Conservation (phyloP, 768 basidiomycete genomes). For the Lactarius pseudohatsudake region DNA sequence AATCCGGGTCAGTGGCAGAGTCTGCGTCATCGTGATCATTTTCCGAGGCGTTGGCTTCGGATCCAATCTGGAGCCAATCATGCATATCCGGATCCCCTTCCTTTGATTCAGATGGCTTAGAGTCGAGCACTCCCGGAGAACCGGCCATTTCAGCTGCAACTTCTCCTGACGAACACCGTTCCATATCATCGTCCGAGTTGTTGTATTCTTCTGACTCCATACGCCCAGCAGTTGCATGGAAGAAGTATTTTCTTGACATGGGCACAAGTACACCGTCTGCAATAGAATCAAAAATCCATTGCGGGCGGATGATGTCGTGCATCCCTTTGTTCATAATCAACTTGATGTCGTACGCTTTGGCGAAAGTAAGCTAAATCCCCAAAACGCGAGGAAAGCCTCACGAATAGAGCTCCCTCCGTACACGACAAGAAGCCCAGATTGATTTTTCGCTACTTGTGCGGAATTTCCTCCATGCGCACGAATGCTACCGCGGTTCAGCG, state of each 20-base stretch:
- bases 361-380: not conserved
- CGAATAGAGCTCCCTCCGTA: slow-evolving; percentile 71
- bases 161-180: not conserved
- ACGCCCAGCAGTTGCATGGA: slow-evolving; percentile 62
- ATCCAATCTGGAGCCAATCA: slow-evolving; percentile 31
- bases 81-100: slow-evolving; percentile 36
- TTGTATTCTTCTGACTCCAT: slow-evolving; percentile 52
- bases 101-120: slow-evolving; percentile 30
- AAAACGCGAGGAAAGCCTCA: slow-evolving; percentile 37
- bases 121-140: not conserved
- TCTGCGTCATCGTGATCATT: slow-evolving; percentile 41
- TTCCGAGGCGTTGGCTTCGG: slow-evolving; percentile 34
- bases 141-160: not conserved
- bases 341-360: slow-evolving; percentile 69
- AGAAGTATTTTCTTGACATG: slow-evolving; percentile 76
- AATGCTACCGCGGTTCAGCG: slow-evolving; percentile 47
- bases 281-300: slow-evolving; percentile 84
- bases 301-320: slow-evolving; percentile 72
- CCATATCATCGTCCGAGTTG: slow-evolving; percentile 8
- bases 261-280: slow-evolving; percentile 54
- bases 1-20: slow-evolving; percentile 62
- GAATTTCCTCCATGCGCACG: slow-evolving; percentile 66
- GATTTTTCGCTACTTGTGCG: slow-evolving; percentile 57
- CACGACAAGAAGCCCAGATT: slow-evolving; percentile 55
- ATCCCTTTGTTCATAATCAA: slow-evolving; percentile 66